Evolutionary conservation across 139 green algal species (phyloP).

Genomic region (Zygnema circumcarinatum): DNA sequence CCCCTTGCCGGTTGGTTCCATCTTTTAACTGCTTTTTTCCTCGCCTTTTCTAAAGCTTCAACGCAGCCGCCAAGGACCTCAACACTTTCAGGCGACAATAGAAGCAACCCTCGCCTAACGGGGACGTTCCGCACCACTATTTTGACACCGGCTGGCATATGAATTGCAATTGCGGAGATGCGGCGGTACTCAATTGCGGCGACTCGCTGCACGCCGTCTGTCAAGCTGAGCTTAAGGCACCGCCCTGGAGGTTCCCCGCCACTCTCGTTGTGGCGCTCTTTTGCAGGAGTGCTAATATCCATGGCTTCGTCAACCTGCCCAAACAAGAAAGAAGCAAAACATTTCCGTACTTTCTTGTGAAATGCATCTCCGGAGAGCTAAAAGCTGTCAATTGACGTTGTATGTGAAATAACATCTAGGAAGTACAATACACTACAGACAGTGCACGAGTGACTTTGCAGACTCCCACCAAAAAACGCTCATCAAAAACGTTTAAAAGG

Average conservation of each 20-base stretch:
- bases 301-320: conserved; percentile 2
- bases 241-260: neutral
- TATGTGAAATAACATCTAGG: too few relatives aligned
- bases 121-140: neutral
- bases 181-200: conserved; percentile 8
- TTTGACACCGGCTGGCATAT: neutral
- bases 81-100: conserved; percentile 22
- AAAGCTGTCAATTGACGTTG: too few relatives aligned
- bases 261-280: conserved; percentile 1
- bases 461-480: too few relatives aligned
- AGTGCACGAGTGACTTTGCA: too few relatives aligned
- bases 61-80: conserved; percentile 15
- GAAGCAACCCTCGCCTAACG: conserved; percentile 14
- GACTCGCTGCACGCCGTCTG: conserved; percentile 3
- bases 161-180: neutral
- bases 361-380: too few relatives aligned
- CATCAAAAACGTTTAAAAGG: too few relatives aligned
- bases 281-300: conserved; percentile 5
- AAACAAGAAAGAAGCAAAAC: neutral
- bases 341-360: too few relatives aligned
- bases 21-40: neutral
- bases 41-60: conserved; percentile 8
- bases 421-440: too few relatives aligned
- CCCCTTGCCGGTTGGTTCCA: conserved; percentile 22
- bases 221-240: conserved; percentile 5